Evolutionary conservation across 192 early-diverging fungal species (phyloP), one percentile per base, ranked within the genome.

Genomic region (Coemansia sp.): DNA sequence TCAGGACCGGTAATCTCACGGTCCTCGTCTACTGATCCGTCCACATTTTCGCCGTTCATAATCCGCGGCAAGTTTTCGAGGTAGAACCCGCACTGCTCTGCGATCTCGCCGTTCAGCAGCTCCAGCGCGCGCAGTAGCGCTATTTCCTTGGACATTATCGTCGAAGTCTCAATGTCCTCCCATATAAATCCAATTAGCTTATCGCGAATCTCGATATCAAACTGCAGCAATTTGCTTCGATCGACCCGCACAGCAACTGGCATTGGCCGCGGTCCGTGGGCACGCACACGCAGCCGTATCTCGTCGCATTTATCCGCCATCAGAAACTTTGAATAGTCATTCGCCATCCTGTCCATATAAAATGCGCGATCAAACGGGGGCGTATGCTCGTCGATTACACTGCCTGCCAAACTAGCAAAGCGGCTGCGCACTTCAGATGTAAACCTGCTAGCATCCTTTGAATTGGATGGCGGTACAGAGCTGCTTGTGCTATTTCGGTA

Each of bases 181-280:
- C 71, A 73, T 47, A 79, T 70, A 57, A 67, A 73, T 11, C 22
- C 27, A 22, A 73, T 47, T 5, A 79, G 37, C 59, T 61, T 19
- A 17, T 62, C 57, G 38, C 72, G 67, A 17, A 73, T 50, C 21
- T 73, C 55, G 14, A 67, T 21, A 35, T 79, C 76, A 57, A 74
- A 64, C 11, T 51, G 23, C 51, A 66, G 23, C 67, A 79, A 62
- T 10, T 43, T 32, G 14, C 22, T 27, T 8, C 59, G 61, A 11
- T 74, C 68, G 14, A 70, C 76, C 51, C 58, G 56, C 24, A 79
- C 55, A 19, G 76, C 71, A 14, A 79, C 76, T 1, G 76, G 76
- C 68, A 79, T 74, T 9, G 76, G 76, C 11, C 61, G 50, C 17
- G 62, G 57, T 6, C 72, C 72, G 22, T 57, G 15, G 12, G 27